A percentile compares a stretch with the other conserved stretches of the same genome.
Conservation (phyloP, 495 filamentous ascomycete species). For the Chaetomium fimeti region DNA sequence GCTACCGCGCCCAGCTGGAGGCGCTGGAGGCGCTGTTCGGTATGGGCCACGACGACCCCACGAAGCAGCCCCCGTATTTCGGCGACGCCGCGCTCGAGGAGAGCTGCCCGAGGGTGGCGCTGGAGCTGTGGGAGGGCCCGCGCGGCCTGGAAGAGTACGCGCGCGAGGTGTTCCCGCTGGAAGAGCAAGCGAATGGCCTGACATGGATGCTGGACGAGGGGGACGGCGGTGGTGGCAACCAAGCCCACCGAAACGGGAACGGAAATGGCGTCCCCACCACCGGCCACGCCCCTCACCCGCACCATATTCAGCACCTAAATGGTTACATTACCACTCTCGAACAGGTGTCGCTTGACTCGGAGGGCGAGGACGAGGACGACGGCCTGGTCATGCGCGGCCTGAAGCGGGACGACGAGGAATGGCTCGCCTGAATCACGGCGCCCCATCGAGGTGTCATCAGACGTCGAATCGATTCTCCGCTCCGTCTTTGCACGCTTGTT, state of each 20-base stretch:
- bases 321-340: slow-evolving; percentile 14
- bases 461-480: background rate
- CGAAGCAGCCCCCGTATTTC: slow-evolving; percentile 56
- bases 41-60: slow-evolving; percentile 54
- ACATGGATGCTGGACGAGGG: slow-evolving; percentile 73
- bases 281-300: slow-evolving; percentile 14
- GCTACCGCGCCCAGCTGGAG: slow-evolving; percentile 87
- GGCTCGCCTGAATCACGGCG: slow-evolving; percentile 41
- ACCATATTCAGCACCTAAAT: slow-evolving; percentile 16
- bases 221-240: slow-evolving; percentile 32
- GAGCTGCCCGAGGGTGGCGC: slow-evolving; percentile 66
- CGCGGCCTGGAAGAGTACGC: slow-evolving; percentile 94
- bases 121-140: slow-evolving; percentile 85
- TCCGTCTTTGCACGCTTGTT: background rate
- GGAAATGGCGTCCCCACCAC: slow-evolving; percentile 24
- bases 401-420: slow-evolving; percentile 52
- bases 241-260: slow-evolving; percentile 24
- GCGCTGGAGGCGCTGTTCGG: slow-evolving; percentile 64
- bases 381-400: slow-evolving; percentile 50
- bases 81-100: slow-evolving; percentile 52
- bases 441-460: too few species aligned
- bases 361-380: slow-evolving; percentile 43
- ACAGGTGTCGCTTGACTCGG: slow-evolving; percentile 14
- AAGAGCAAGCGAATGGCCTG: slow-evolving; percentile 89
- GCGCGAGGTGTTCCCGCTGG: slow-evolving; percentile 87